These are phyloP conservation scores for Russula sp. DNA, from an alignment of 768 basidiomycete genomes.

Conservation along the genomic window DNA sequence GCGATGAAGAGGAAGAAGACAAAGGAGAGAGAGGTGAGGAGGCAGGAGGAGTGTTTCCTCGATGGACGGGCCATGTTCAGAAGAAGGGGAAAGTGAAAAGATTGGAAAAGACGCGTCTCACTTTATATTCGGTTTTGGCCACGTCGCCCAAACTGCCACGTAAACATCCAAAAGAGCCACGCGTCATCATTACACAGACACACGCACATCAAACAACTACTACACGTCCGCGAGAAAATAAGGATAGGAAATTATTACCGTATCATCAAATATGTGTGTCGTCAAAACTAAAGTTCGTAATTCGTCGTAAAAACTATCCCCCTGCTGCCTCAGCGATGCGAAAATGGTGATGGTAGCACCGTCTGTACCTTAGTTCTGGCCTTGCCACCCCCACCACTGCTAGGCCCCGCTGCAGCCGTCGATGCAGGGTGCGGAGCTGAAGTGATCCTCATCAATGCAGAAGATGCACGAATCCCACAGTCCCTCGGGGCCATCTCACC, in stretches of 20 bases:
- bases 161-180: neutral
- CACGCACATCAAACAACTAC: neutral
- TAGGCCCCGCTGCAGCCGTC: neutral
- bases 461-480: slow-evolving; percentile 57
- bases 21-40: slow-evolving; percentile 32
- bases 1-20: slow-evolving; percentile 54
- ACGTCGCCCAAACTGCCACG: slow-evolving; percentile 19
- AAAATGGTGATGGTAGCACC: slow-evolving; percentile 21
- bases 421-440: slow-evolving; percentile 2
- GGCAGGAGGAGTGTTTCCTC: slow-evolving; percentile 29
- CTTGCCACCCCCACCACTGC: neutral
- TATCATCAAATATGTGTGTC: neutral
- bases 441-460: neutral
- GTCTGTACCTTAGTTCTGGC: neutral
- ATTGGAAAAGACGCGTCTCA: neutral
- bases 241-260: neutral
- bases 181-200: slow-evolving; percentile 14
- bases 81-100: neutral
- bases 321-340: neutral
- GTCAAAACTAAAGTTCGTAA: slow-evolving; percentile 1
- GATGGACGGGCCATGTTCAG: slow-evolving; percentile 31
- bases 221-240: neutral
- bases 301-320: neutral
- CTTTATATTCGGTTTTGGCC: neutral
- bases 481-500: slow-evolving; percentile 78